These are phyloP conservation scores for Melampsora larici-populina DNA, from an alignment of 1,284 basidiomycete species.

Conservation along the genomic window DNA sequence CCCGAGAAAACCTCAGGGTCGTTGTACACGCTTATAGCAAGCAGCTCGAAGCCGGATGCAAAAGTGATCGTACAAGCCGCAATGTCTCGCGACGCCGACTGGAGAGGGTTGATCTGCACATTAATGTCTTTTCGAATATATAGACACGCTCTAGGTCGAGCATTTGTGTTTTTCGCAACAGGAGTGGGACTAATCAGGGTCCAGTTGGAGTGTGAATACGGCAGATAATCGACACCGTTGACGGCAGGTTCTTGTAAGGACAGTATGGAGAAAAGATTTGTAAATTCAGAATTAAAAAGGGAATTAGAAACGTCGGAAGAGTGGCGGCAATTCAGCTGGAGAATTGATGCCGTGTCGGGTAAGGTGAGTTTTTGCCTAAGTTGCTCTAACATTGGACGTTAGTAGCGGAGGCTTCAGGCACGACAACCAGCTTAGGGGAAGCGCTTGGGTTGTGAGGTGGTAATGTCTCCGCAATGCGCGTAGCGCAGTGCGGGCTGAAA, in stretches of 20 bases:
- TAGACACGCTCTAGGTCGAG: conserved; percentile 9
- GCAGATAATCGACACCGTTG: not conserved
- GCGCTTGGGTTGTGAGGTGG: too few species aligned
- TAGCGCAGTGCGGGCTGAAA: too few species aligned
- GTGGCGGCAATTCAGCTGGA: too few species aligned
- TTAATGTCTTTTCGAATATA: conserved; percentile 3
- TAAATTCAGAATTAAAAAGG: too few species aligned
- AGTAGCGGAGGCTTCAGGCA: too few species aligned
- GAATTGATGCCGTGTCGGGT: too few species aligned
- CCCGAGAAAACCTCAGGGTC: not conserved
- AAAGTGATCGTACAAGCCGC: not conserved
- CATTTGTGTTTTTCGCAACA: not conserved
- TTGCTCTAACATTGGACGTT: too few species aligned
- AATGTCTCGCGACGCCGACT: not conserved
- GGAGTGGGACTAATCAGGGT: not conserved
- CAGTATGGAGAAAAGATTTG: not conserved
- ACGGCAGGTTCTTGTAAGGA: conserved; percentile 9
- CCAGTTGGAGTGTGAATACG: not conserved
- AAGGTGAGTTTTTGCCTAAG: too few species aligned
- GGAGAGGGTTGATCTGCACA: not conserved
- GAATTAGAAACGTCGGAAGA: too few species aligned
- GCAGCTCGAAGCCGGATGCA: not conserved
- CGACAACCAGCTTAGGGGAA: too few species aligned
- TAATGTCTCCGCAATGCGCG: too few species aligned
- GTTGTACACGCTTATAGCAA: not conserved